These are phyloP conservation scores for Malus hybrid DNA, from an alignment of 331 rosid genomes.

Conservation along the genomic window DNA sequence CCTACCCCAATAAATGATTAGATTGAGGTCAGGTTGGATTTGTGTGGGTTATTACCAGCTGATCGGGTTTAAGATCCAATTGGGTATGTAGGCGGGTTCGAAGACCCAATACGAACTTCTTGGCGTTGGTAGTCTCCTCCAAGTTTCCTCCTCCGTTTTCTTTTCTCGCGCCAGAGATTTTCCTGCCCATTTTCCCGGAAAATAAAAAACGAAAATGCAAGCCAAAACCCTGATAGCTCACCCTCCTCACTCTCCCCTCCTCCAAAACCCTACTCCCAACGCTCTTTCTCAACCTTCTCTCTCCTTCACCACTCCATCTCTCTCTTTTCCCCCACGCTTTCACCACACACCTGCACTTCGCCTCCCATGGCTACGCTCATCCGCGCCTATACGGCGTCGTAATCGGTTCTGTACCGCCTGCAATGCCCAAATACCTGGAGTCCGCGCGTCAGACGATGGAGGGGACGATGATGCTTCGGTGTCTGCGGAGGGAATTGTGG, in stretches of 20 bases:
- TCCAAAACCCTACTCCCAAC: conserved; percentile 15
- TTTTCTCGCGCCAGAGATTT: not conserved
- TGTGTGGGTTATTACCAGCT: too few relatives aligned
- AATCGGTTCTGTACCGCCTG: conserved; percentile 8
- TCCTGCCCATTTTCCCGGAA: not conserved
- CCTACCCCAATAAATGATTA: too few relatives aligned
- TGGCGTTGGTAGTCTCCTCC: not conserved
- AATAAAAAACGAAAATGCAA: not conserved
- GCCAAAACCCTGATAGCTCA: conserved; percentile 16
- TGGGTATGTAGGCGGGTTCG: too few relatives aligned
- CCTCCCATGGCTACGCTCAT: conserved; percentile 9
- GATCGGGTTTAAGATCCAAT: too few relatives aligned
- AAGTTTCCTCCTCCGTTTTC: not conserved
- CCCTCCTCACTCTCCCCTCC: conserved; percentile 14
- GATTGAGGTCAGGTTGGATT: too few relatives aligned
- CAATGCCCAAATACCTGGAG: not conserved
- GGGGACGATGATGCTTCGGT: not conserved
- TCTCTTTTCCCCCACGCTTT: conserved; percentile 8
- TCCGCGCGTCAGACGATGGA: not conserved
- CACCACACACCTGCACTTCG: not conserved
- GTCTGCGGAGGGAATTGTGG: conserved; percentile 13
- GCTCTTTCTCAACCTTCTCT: conserved; percentile 1
- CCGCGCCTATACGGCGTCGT: not conserved
- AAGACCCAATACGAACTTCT: too few relatives aligned
- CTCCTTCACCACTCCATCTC: not conserved